Base-by-base conservation (phyloP, 2,329 filamentous ascomycete genomes). In the Sclerotinia minor region DNA sequence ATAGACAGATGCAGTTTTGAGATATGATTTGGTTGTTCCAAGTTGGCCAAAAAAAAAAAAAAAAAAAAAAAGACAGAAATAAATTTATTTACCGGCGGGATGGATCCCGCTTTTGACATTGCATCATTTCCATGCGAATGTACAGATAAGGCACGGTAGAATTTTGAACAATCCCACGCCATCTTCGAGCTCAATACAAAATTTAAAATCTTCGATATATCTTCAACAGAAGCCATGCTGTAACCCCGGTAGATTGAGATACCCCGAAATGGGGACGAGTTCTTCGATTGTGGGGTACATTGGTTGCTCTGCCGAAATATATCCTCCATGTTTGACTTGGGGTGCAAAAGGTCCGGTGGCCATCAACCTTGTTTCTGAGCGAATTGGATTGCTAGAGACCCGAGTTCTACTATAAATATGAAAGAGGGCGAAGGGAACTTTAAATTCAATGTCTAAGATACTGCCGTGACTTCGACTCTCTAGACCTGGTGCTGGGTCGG, bases 241-340 rank as follows among this genome's bases (percentile, higher is more conserved):
- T 35, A 55, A 35, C 15, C 9, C 17, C 9, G 3, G 19, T 32
- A 49, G 21, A 38, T 49, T 17, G 21, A 21, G 15, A 50, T 41
- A 9, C 59, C 21, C 35, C 13, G 29, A 50, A 3, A 61, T 57
- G 45, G 45, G 59, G 59, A 50, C 45, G 59, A 50, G 29, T 61
- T 61, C 45, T 61, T 50, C n/a, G 45, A 61, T 61, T 61, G 45
- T 50, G 59, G 59, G 45, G 59, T 50, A 15, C 29, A 7, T 49
- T 49, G 29, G 29, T 9, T 49, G 26, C 41, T 61, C 38, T 29
- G 29, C 59, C 45, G 59, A 50, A 32, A 61, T 19, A 61, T 38
- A 50, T 38, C 29, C 59, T 26, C 47, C 59, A n/a, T 19, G 5
- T 35, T 41, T 24, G 29, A 50, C 29, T 32, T 50, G 59, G 59